Percentiles rank a stretch among this genome's conserved stretches.
These are phyloP conservation scores for Geotrichum restrictum DNA, from an alignment of 1,139 yeast species.

Conservation along the genomic window DNA sequence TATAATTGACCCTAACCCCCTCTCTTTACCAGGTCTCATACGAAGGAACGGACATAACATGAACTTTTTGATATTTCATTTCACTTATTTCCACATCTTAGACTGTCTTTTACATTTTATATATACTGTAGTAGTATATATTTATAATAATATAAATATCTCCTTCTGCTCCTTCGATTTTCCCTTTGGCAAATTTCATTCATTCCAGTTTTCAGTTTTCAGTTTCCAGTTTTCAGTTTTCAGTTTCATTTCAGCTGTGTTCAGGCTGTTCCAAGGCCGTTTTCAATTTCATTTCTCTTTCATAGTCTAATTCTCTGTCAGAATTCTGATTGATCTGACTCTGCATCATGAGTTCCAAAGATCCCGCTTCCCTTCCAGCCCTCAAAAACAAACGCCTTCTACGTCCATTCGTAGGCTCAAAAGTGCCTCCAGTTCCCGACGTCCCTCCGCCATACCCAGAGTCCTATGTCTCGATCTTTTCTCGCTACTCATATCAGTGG, in stretches of 20 bases:
- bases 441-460: conserved; percentile 33
- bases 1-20: too few species aligned
- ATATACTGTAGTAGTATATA: too few species aligned
- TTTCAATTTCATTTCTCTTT: background rate
- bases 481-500: conserved; percentile 53
- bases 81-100: background rate
- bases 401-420: conserved; percentile 30
- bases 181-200: too few species aligned
- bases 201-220: too few species aligned
- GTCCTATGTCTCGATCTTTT: conserved; percentile 24
- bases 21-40: too few species aligned
- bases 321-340: background rate
- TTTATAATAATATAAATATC: too few species aligned
- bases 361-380: background rate
- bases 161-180: background rate
- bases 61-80: background rate
- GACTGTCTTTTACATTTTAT: background rate
- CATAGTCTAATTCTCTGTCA: background rate
- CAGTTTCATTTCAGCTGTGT: too few species aligned
- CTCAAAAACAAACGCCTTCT: conserved; percentile 23
- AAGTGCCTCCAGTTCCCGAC: conserved; percentile 35
- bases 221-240: too few species aligned
- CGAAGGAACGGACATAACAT: background rate
- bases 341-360: background rate
- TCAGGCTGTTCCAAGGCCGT: too few species aligned